Conservation (phyloP, 1,284 basidiomycete genomes). For the Rugosomyces carneus region DNA sequence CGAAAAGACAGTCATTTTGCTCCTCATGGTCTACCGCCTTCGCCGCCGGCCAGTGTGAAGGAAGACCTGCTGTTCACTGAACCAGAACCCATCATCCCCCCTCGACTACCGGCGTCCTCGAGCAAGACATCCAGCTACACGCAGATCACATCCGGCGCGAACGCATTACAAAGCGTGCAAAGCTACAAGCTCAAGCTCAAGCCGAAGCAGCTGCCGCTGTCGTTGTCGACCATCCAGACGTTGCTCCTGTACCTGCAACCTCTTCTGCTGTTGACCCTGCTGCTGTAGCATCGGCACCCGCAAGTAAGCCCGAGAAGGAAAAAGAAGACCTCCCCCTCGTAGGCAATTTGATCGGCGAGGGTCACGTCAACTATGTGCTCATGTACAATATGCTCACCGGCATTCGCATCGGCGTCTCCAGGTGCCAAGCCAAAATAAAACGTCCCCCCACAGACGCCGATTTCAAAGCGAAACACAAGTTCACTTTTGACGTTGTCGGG, state of each 20-base stretch:
- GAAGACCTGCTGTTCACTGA: slow-evolving; percentile 8
- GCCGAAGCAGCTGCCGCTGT: not conserved
- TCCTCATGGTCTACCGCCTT: slow-evolving; percentile 43
- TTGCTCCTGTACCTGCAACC: not conserved
- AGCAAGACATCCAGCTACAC: slow-evolving; percentile 74
- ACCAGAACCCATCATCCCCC: slow-evolving; percentile 5
- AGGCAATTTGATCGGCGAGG: slow-evolving; percentile 94
- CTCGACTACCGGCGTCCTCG: slow-evolving; percentile 29
- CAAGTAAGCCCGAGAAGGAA: slow-evolving; percentile 31
- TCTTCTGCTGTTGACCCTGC: not conserved
- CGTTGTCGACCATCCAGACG: not conserved
- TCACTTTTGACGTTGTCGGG: slow-evolving; percentile 95
- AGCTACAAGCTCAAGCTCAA: slow-evolving; percentile 49
- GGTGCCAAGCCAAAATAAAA: slow-evolving; percentile 93
- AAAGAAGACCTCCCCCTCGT: slow-evolving; percentile 64
- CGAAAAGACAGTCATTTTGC: not conserved
- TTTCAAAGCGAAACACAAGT: slow-evolving; percentile 90
- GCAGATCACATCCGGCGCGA: slow-evolving; percentile 80
- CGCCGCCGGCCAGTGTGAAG: slow-evolving; percentile 55
- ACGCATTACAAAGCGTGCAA: slow-evolving; percentile 63
- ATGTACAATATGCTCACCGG: slow-evolving; percentile 99
- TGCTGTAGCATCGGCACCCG: slow-evolving; percentile 26
- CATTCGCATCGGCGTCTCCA: slow-evolving; percentile 91
- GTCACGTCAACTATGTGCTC: slow-evolving; percentile 95
- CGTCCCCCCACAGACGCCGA: slow-evolving; percentile 82